Percentiles rank a stretch among this genome's conserved stretches.
Conservation (phyloP, 129 eudicot genomes). For the Flaveria linearis region DNA sequence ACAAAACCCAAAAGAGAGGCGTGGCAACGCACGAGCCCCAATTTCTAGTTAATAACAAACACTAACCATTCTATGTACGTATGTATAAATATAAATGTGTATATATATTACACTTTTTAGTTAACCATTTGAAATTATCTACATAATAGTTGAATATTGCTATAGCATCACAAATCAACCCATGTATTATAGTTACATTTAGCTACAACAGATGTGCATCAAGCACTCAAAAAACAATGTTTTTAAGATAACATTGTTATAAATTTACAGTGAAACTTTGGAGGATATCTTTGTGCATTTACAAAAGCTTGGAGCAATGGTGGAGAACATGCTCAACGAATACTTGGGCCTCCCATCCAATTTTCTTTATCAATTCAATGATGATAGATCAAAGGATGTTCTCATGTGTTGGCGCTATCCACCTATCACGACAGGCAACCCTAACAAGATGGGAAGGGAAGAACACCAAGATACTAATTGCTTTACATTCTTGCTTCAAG, state of each 20-base stretch:
- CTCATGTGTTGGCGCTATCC: constrained; percentile 38
- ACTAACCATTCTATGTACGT: neutral
- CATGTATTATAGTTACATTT: neutral
- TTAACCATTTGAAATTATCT: too few species aligned
- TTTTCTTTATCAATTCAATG: constrained; percentile 26
- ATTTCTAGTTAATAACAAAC: neutral
- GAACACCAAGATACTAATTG: constrained; percentile 28
- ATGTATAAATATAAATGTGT: too few species aligned
- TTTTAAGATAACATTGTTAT: neutral
- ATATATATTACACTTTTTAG: too few species aligned
- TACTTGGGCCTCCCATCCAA: constrained; percentile 28
- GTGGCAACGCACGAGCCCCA: too few species aligned
- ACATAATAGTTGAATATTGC: neutral
- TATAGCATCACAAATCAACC: neutral
- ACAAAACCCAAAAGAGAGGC: too few species aligned
- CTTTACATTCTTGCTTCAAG: constrained; percentile 32
- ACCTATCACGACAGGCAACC: neutral
- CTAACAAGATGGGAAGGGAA: constrained; percentile 20
- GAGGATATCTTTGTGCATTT: constrained; percentile 19
- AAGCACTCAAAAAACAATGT: neutral
- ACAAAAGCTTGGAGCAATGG: constrained; percentile 25
- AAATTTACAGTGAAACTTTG: constrained; percentile 24
- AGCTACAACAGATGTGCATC: neutral
- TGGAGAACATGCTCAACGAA: constrained; percentile 30
- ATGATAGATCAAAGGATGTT: constrained; percentile 26